Evolutionary conservation across 2,329 filamentous ascomycete genomes (phyloP), one percentile per base, ranked within the genome.

Genomic region (Pseudopithomyces maydicus): DNA sequence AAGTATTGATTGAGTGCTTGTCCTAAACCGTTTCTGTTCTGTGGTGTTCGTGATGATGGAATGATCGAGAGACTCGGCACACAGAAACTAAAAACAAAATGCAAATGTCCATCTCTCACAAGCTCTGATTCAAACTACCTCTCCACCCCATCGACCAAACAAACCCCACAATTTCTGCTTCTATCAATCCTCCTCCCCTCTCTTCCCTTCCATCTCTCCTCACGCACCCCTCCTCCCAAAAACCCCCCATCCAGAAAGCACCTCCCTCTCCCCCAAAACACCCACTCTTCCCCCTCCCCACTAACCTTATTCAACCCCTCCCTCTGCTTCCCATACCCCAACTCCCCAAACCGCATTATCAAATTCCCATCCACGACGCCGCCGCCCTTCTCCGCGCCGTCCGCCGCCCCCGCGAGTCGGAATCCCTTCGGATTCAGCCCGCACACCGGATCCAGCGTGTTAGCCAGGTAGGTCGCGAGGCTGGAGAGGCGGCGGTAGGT

Each of bases 371-470:
- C 93, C 3, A 97, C 83, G 50, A 96, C 84, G 1, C 85, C 77
- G 0, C 68, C 69, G 0, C 71, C 71, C 5, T 69, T 59, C 43
- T 79, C 79, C 3, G 74, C 78, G 36, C 81, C 35, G 12, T 35
- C 47, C 7, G 14, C 44, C 4, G 15, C 80, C 19, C 80, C 73
- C 67, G 85, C 80, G n/a, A n/a, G n/a, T 14, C 95, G 84, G 77
- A 94, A 91, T 0, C 88, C 91, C 54, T 90, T 87, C 2, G 92
- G 90, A 75, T 98, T 98, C 48, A 97, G 81, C 0, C 91, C 92
- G 7, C 88, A 91, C 4, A 90, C 80, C 61, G 92, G 88, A 42
- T 91, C 88, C 7, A 97, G 84, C 0, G 88, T 87, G 33, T 88
- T 90, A 8, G 88, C 82, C 1, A 99, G 82, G 71, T 96, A 92